Evolutionary conservation across 192 early-diverging fungal species (phyloP), one percentile per base, ranked within the genome.

Genomic region (Entophlyctis helioformis): DNA sequence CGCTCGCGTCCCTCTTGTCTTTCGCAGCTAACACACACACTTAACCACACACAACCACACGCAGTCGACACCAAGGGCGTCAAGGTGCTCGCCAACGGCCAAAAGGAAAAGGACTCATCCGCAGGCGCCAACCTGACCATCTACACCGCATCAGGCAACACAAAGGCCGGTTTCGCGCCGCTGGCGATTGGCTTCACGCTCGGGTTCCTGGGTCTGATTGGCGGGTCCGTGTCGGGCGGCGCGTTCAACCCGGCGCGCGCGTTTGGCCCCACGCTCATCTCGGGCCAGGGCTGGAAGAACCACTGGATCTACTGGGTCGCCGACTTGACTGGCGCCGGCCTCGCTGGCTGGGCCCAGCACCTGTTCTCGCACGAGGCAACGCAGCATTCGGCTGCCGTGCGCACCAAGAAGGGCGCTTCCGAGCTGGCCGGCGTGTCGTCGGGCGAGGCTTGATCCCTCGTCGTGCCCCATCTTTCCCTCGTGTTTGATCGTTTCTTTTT

Each of bases 111-210:
- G n/a, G 47, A 44, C 21, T 31, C 35, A 21, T 22, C 32, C 38
- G 64, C 56, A 11, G 76, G 76, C 29, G 53, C 60, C 26, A 62
- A 75, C 48, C 40, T 78, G 54, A 78, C 76, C 21, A 78, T 78
- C 56, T 78, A 78, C 61, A 76, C 76, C 7, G 76, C 76, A 5
- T 71, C 67, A 35, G 76, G 72, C 21, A 78, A 69, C 65, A 75
- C 69, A 32, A 78, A 78, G 57, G 71, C 76, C 42, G 76, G 76
- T 28, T 78, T 78, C 42, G 76, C 76, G 3, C 76, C 76, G 4
- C 28, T 78, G 21, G 66, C 76, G 2, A 78, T 78, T 51, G 76
- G 76, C 1, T 71, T 78, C 41, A 76, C 72, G 6, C 72, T 78
- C 32, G 68, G 70, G 10, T 65, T 70, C 50, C 53, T 64, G 16